Evolutionary conservation across 352 stramenopile species (phyloP).

Genomic region (Globisporangium irregulare): DNA sequence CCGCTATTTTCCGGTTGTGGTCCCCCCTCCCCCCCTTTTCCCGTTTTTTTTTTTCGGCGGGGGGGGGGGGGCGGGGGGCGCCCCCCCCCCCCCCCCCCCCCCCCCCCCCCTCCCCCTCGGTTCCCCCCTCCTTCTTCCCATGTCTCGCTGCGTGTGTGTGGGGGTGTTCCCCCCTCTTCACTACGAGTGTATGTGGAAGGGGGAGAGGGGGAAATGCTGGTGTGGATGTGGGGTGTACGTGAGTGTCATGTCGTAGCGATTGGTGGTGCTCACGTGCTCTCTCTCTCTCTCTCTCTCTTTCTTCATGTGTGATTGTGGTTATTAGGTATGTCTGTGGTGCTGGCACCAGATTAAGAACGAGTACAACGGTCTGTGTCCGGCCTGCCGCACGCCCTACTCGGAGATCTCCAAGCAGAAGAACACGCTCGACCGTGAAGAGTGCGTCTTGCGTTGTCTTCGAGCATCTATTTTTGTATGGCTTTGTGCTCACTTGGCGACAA

Average conservation of each 20-base stretch:
- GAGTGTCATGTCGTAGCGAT: background rate
- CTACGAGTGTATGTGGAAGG: background rate
- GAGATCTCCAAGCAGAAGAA: conserved; percentile 89
- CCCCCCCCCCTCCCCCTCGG: no score
- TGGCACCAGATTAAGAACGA: conserved; percentile 99
- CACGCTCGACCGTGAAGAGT: conserved; percentile 96
- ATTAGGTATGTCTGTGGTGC: conserved; percentile 98
- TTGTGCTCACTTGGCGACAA: no score
- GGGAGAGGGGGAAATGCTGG: background rate
- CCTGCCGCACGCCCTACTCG: conserved; percentile 96
- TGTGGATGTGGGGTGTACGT: background rate
- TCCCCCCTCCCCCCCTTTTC: background rate
- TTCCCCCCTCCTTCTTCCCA: background rate
- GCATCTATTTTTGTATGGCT: background rate
- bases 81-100: no score
- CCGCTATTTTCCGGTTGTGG: no score
- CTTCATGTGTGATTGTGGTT: background rate
- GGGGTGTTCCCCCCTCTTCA: background rate
- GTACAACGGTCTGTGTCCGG: conserved; percentile 97
- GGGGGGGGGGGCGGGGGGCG: no score
- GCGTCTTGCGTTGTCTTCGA: conserved; percentile 20
- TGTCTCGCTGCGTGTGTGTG: background rate
- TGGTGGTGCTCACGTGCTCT: background rate
- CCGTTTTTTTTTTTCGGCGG: background rate
- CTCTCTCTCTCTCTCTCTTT: background rate